Percentiles rank a stretch among this genome's conserved stretches.
These are phyloP conservation scores for Candida rishiriensis DNA, from an alignment of 805 yeast genomes.

Conservation along the genomic window DNA sequence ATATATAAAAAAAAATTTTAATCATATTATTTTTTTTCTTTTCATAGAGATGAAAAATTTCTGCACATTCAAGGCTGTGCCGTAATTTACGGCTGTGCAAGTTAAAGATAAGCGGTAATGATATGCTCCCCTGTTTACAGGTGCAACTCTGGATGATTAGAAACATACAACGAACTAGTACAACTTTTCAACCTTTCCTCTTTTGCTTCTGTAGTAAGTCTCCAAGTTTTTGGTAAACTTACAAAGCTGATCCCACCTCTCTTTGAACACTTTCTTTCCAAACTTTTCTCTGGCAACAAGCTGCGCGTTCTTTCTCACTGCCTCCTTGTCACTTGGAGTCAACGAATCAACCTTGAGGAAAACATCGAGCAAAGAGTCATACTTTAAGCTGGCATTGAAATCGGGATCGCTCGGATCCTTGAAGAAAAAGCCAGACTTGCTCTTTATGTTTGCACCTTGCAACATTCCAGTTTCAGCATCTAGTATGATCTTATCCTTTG, in stretches of 20 bases:
- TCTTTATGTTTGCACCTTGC: slow-evolving; percentile 13
- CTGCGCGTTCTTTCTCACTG: slow-evolving; percentile 20
- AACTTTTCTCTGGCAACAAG: slow-evolving; percentile 24
- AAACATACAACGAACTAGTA: slow-evolving; percentile 12
- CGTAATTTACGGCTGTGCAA: too few relatives aligned
- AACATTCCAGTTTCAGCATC: slow-evolving; percentile 2
- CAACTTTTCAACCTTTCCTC: slow-evolving; percentile 29
- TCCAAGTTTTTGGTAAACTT: slow-evolving; percentile 15
- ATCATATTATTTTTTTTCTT: too few relatives aligned
- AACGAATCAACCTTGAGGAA: slow-evolving; percentile 33
- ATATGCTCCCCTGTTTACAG: too few relatives aligned
- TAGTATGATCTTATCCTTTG: slow-evolving; percentile 14
- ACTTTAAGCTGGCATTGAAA: slow-evolving; percentile 25
- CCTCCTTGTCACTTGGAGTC: slow-evolving; percentile 6
- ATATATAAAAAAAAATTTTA: too few relatives aligned
- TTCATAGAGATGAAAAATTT: too few relatives aligned
- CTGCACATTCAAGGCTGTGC: too few relatives aligned
- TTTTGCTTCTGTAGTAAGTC: slow-evolving; percentile 12
- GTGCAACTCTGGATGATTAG: background rate
- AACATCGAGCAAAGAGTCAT: slow-evolving; percentile 40
- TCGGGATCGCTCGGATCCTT: slow-evolving; percentile 71
- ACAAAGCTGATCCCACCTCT: slow-evolving; percentile 20
- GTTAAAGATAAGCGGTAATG: too few relatives aligned
- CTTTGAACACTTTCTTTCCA: slow-evolving; percentile 21
- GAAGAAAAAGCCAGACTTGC: slow-evolving; percentile 77